These are phyloP conservation scores for Calonectria hongkongensis DNA, from an alignment of 2,329 filamentous ascomycete genomes.

Conservation along the genomic window DNA sequence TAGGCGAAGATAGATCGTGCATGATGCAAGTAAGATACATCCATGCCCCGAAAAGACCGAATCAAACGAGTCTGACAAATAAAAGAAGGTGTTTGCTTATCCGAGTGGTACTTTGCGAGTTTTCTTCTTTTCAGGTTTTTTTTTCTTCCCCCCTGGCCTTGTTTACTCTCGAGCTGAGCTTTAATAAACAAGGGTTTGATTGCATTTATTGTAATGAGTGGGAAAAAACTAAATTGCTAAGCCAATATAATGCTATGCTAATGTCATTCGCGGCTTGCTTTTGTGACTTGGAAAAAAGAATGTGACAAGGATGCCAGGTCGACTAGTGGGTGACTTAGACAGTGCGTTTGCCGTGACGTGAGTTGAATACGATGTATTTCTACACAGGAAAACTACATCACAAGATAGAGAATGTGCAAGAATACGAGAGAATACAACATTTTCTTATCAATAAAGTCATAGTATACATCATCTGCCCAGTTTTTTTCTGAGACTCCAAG, in stretches of 20 bases:
- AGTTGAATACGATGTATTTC: constrained; percentile 8
- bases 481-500: neutral
- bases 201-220: neutral
- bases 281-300: constrained; percentile 8
- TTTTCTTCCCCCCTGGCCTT: neutral
- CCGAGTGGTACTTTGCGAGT: neutral
- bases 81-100: neutral
- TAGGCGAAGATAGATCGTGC: neutral
- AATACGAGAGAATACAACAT: neutral
- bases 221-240: constrained; percentile 12
- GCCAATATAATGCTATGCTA: constrained; percentile 19
- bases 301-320: constrained; percentile 12
- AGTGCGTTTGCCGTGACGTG: neutral
- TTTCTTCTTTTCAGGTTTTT: neutral
- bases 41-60: neutral
- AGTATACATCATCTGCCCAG: neutral
- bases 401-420: neutral
- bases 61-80: neutral
- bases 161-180: neutral
- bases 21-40: constrained; percentile 17
- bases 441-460: neutral
- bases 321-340: constrained; percentile 13
- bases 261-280: constrained; percentile 4
- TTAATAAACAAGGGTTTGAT: no score
- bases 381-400: constrained; percentile 1